These are phyloP conservation scores for Xylaria sp. DNA, from an alignment of 2,329 filamentous ascomycete genomes.

Conservation along the genomic window DNA sequence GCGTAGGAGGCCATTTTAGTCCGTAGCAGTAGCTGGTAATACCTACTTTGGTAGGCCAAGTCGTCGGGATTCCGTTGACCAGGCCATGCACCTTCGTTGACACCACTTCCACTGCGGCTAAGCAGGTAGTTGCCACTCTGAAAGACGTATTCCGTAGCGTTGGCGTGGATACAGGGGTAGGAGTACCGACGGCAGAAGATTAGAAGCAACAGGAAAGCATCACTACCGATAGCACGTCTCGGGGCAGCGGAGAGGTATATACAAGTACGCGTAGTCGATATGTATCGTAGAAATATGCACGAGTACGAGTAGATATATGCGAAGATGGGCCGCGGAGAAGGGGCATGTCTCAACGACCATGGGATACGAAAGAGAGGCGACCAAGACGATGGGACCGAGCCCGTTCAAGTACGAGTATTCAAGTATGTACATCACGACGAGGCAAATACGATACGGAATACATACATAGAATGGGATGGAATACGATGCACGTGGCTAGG, in stretches of 20 bases:
- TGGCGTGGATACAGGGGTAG: constrained; percentile 7
- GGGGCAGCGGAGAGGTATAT: background rate
- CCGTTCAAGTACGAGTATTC: background rate
- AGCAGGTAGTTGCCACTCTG: too few species aligned
- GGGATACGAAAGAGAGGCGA: constrained; percentile 10
- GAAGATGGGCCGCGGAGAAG: background rate
- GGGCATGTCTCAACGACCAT: constrained; percentile 1
- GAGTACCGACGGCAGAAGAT: background rate
- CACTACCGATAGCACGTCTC: too few species aligned
- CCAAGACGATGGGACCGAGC: constrained; percentile 4
- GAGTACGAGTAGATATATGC: background rate
- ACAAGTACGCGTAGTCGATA: too few species aligned
- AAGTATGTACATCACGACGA: background rate
- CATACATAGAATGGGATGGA: too few species aligned
- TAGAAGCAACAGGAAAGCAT: background rate
- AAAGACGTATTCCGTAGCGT: background rate
- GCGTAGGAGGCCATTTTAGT: constrained; percentile 4
- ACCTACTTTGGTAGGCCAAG: constrained; percentile 1
- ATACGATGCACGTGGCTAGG: constrained; percentile 16
- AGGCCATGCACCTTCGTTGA: constrained; percentile 11
- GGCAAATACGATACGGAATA: background rate
- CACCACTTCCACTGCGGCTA: constrained; percentile 12
- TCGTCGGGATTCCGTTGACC: constrained; percentile 2
- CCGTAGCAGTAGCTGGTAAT: background rate
- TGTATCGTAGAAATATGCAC: background rate